Evolutionary conservation across 331 rosid genomes (phyloP).

Genomic region (Arachis monticola): DNA sequence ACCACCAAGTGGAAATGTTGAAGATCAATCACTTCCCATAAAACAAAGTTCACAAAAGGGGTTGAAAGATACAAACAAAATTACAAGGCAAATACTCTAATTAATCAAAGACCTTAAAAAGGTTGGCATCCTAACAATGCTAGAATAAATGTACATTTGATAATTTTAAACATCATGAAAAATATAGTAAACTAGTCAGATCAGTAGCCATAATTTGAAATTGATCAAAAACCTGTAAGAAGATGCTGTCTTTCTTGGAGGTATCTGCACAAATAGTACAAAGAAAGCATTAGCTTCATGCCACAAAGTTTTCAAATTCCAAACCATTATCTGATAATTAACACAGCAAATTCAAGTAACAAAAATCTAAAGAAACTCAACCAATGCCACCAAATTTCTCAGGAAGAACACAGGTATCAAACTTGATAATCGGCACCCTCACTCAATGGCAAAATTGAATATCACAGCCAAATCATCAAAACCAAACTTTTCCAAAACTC

Average conservation of each 20-base stretch:
- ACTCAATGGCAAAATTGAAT: conserved; percentile 24
- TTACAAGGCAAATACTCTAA: neutral
- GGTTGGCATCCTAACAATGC: conserved; percentile 8
- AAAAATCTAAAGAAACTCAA: neutral
- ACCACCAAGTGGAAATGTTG: neutral
- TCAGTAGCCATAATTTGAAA: conserved; percentile 37
- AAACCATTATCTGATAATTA: conserved; percentile 7
- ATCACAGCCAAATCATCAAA: conserved; percentile 22
- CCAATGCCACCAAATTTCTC: conserved; percentile 24
- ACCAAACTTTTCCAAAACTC: conserved; percentile 39
- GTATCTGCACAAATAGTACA: conserved; percentile 72
- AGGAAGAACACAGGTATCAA: conserved; percentile 17
- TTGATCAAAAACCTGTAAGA: conserved; percentile 82
- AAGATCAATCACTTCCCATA: conserved; percentile 29
- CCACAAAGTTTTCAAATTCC: conserved; percentile 15
- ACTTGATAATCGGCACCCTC: conserved; percentile 25
- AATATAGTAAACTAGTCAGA: conserved; percentile 27
- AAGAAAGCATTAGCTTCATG: conserved; percentile 38
- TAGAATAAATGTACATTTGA: neutral
- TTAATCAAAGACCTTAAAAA: no score
- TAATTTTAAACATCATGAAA: conserved; percentile 32
- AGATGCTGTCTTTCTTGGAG: conserved; percentile 96
- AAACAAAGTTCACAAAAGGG: conserved; percentile 17
- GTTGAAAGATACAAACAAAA: conserved; percentile 23
- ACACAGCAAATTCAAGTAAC: conserved; percentile 9